These are phyloP conservation scores for Medicago lupulina DNA, from an alignment of 306 rosid species.

Conservation along the genomic window DNA sequence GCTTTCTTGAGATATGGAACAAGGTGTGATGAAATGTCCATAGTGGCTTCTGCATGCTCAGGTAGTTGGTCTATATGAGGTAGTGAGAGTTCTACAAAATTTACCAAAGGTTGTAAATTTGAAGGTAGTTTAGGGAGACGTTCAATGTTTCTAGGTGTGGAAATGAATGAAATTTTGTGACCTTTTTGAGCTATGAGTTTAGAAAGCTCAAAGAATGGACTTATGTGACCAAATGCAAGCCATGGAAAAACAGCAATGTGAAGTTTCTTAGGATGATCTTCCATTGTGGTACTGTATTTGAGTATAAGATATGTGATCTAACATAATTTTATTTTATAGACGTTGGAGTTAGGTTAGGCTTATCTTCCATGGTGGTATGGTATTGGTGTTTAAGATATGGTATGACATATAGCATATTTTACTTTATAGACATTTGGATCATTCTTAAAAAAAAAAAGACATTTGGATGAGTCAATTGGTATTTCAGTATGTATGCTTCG, in stretches of 20 bases:
- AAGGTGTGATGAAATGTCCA: conserved; percentile 3
- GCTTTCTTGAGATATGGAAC: conserved; percentile 33
- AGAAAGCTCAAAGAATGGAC: conserved; percentile 49
- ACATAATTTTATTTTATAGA: too few species aligned
- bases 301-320: neutral
- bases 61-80: conserved; percentile 1
- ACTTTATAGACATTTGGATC: too few species aligned
- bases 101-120: conserved; percentile 27
- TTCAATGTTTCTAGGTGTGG: conserved; percentile 57
- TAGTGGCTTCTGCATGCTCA: neutral
- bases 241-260: conserved; percentile 57
- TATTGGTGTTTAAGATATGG: neutral
- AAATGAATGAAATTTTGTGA: conserved; percentile 51
- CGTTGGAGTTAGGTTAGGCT: too few species aligned
- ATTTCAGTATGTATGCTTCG: too few species aligned
- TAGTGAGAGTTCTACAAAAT: conserved; percentile 35
- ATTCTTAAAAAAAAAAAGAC: too few species aligned
- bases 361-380: conserved; percentile 6
- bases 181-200: conserved; percentile 55
- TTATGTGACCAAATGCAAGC: conserved; percentile 58
- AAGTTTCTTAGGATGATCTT: conserved; percentile 6
- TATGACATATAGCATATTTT: too few species aligned
- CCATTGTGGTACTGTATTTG: conserved; percentile 14
- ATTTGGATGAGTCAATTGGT: too few species aligned
- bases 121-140: conserved; percentile 49